Percentiles rank a stretch among this genome's conserved stretches.
Conservation (phyloP, 225 moss, liverwort and hornwort genomes). For the Polytrichum formosum region DNA sequence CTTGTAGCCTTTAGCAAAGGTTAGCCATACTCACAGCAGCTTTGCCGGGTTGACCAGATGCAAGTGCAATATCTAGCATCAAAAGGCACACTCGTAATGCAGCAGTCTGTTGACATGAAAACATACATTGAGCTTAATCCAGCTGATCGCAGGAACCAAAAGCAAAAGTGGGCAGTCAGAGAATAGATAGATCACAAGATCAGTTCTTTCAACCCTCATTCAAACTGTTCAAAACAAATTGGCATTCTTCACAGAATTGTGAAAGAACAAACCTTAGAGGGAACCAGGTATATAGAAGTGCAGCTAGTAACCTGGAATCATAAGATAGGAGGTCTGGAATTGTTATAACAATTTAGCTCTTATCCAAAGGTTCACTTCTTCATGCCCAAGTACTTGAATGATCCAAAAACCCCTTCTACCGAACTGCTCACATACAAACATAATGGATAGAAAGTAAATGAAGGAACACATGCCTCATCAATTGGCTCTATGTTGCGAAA, state of each 20-base stretch:
- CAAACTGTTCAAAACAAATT: neutral
- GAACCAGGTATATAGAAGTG: too few relatives aligned
- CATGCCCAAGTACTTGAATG: too few relatives aligned
- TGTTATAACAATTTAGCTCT: too few relatives aligned
- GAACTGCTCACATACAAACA: too few relatives aligned
- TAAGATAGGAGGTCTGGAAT: too few relatives aligned
- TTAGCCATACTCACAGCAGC: slow-evolving; percentile 70
- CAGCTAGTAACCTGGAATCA: too few relatives aligned
- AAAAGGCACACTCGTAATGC: slow-evolving; percentile 84
- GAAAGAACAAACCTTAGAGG: too few relatives aligned
- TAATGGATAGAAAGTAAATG: neutral
- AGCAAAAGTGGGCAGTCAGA: neutral
- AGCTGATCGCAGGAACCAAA: neutral
- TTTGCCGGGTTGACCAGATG: slow-evolving; percentile 84
- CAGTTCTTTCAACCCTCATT: neutral
- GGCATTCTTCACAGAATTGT: too few relatives aligned
- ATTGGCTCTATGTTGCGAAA: slow-evolving; percentile 56
- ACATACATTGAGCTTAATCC: slow-evolving; percentile 2
- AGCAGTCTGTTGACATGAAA: slow-evolving; percentile 57
- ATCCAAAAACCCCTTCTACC: too few relatives aligned
- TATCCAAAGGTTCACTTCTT: too few relatives aligned
- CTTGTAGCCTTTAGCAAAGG: neutral
- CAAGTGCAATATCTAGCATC: slow-evolving; percentile 84
- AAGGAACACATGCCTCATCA: slow-evolving; percentile 38
- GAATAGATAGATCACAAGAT: neutral